Base-by-base conservation (phyloP, 2,329 filamentous ascomycete genomes). In the Penicillium sp. region DNA sequence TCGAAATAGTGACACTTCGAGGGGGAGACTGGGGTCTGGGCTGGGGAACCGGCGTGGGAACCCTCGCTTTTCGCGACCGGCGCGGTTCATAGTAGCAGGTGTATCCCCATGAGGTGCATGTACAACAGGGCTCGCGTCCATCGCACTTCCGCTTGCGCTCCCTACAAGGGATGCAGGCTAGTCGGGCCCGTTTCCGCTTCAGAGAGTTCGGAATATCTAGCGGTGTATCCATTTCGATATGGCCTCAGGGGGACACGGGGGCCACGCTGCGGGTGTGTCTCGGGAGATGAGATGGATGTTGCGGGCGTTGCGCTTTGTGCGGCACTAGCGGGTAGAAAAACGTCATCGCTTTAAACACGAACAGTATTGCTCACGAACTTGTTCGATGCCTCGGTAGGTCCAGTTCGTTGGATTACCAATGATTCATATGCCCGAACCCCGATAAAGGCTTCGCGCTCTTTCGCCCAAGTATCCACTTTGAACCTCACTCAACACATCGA, bases 91-190 rank as follows among this genome's bases (percentile, higher is more conserved):
- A 72, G 63, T 69, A 58, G 53, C 71, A 73, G 5, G 68, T 58
- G 36, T 73, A 73, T 13, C 64, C 70, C 66, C 69, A 73, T 49
- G 64, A 59, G 3, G 49, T 59, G 56, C 71, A 73, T 11, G 71
- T 69, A 14, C 37, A 50, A 56, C 71, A 73, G 2, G 71, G 70
- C 0, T 64, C 60, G 10, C 47, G 31, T 2, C 69, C 69, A 40
- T 73, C 58, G 37, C 71, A 73, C 53, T 72, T 72, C 27, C 70
- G 54, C 49, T 73, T 73, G 2, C 72, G 69, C 11, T 68, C 60
- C 1, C 69, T 64, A 36, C 69, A 75, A 44, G 73, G 70, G 16
- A 59, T 57, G 53, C 67, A 74, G 36, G 70, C 72, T 4, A 65
- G 33, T 39, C 61, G 63, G 18, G 67, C 58, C 6, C 65, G 66